Evolutionary conservation across 2,329 filamentous ascomycete genomes (phyloP).

Genomic region (Penicillium concentricum): DNA sequence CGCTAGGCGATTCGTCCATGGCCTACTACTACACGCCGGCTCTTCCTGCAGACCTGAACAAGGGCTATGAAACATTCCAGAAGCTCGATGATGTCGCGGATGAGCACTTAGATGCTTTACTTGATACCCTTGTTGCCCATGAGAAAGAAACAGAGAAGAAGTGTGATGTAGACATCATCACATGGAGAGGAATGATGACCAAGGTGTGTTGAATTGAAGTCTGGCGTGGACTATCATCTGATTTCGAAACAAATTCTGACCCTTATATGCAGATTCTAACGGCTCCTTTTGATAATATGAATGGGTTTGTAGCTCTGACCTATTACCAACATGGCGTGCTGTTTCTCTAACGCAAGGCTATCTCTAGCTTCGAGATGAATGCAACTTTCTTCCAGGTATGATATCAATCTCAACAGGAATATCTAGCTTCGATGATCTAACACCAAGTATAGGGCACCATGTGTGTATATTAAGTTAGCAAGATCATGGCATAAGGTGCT

Average conservation of each 20-base stretch:
- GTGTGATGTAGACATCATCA: constrained; percentile 76
- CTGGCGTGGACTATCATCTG: background rate
- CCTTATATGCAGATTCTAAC: constrained; percentile 68
- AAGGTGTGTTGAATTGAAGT: constrained; percentile 59
- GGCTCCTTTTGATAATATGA: constrained; percentile 75
- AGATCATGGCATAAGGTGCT: background rate
- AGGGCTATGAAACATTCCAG: constrained; percentile 77
- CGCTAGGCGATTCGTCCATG: constrained; percentile 73
- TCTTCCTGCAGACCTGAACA: constrained; percentile 70
- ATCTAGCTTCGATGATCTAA: constrained; percentile 17
- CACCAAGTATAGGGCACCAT: constrained; percentile 51
- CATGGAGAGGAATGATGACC: constrained; percentile 98
- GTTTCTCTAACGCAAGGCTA: constrained; percentile 2
- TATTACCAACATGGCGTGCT: background rate
- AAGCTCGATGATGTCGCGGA: constrained; percentile 80
- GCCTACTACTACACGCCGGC: constrained; percentile 82
- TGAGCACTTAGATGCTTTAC: constrained; percentile 80
- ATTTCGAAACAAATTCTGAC: background rate
- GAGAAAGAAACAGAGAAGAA: constrained; percentile 68
- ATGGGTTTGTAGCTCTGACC: constrained; percentile 58
- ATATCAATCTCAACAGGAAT: background rate
- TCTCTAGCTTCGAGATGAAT: constrained; percentile 87
- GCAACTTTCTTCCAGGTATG: constrained; percentile 82
- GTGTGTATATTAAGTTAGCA: constrained; percentile 37
- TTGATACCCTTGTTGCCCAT: constrained; percentile 70